Evolutionary conservation across 163 green algal species (phyloP).

Genomic region (Prototheca wickerhamii): DNA sequence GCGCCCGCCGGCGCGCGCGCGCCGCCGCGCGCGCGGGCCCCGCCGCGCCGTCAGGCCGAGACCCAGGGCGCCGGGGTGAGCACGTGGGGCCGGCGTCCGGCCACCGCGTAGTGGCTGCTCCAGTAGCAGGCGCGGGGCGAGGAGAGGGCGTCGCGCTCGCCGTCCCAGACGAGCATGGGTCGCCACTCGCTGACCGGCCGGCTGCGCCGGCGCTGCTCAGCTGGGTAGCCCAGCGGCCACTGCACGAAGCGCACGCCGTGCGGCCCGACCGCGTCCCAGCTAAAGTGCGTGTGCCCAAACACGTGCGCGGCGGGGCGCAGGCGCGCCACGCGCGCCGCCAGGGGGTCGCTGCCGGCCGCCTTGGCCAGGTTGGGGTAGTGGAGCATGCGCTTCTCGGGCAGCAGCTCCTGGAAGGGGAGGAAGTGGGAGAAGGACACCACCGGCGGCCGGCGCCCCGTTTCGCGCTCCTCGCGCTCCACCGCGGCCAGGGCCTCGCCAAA

Average conservation of each 20-base stretch:
- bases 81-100: slow-evolving; percentile 20
- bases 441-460: slow-evolving; percentile 3
- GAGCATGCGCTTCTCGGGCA: slow-evolving; percentile 51
- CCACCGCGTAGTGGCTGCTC: slow-evolving; percentile 24
- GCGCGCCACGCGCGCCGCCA: slow-evolving; percentile 23
- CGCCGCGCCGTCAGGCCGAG: background rate
- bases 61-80: slow-evolving; percentile 33
- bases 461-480: slow-evolving; percentile 2
- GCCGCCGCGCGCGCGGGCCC: background rate
- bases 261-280: slow-evolving; percentile 37
- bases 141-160: slow-evolving; percentile 11
- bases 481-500: slow-evolving; percentile 13
- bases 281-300: slow-evolving; percentile 52
- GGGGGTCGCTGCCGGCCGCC: slow-evolving; percentile 34
- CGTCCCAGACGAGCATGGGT: slow-evolving; percentile 35
- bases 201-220: slow-evolving; percentile 11
- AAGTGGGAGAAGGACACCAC: slow-evolving; percentile 53
- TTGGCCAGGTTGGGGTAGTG: slow-evolving; percentile 50
- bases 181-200: slow-evolving; percentile 13
- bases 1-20: background rate
- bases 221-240: slow-evolving; percentile 41
- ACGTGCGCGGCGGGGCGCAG: slow-evolving; percentile 56
- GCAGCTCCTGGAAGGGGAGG: slow-evolving; percentile 41
- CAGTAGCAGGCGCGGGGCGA: slow-evolving; percentile 28
- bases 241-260: slow-evolving; percentile 45